Conservation (phyloP, 2,329 filamentous ascomycete genomes). For the Microdochium paspali region DNA sequence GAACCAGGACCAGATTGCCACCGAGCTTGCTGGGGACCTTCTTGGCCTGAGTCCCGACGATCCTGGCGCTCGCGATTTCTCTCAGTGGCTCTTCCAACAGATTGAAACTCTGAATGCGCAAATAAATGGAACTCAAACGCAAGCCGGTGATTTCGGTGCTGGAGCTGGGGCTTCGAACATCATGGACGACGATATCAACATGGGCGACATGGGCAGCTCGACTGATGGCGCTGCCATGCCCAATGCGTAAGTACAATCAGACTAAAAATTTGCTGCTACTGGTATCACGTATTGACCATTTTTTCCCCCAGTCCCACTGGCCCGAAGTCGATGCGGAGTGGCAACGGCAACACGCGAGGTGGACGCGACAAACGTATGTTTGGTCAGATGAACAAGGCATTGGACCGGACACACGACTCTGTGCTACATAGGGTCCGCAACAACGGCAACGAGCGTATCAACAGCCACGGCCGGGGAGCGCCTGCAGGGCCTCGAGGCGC, state of each 20-base stretch:
- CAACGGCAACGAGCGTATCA: slow-evolving; percentile 69
- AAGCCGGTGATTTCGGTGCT: slow-evolving; percentile 10
- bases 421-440: slow-evolving; percentile 72
- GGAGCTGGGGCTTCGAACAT: slow-evolving; percentile 15
- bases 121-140: slow-evolving; percentile 39
- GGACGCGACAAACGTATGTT: slow-evolving; percentile 74
- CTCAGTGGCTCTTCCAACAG: slow-evolving; percentile 88
- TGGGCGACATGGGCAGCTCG: slow-evolving; percentile 65
- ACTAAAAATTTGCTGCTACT: too few species aligned
- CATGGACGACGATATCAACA: slow-evolving; percentile 56
- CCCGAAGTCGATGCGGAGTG: slow-evolving; percentile 87
- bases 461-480: slow-evolving; percentile 61
- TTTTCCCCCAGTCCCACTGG: slow-evolving; percentile 66
- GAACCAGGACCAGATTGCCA: slow-evolving; percentile 78
- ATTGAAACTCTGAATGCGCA: slow-evolving; percentile 59
- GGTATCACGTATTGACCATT: slow-evolving; percentile 2
- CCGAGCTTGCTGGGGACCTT: slow-evolving; percentile 81
- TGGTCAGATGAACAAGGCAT: slow-evolving; percentile 72
- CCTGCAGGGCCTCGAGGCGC: slow-evolving; percentile 60
- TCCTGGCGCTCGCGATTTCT: slow-evolving; percentile 71
- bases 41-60: slow-evolving; percentile 77
- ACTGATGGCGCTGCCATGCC: slow-evolving; percentile 35
- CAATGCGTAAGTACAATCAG: slow-evolving; percentile 44
- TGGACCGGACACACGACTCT: slow-evolving; percentile 70
- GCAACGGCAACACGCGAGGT: slow-evolving; percentile 39